Evolutionary conservation across 192 early-diverging fungal genomes (phyloP), one percentile per base, ranked within the genome.

Genomic region (Gonapodya sp.): DNA sequence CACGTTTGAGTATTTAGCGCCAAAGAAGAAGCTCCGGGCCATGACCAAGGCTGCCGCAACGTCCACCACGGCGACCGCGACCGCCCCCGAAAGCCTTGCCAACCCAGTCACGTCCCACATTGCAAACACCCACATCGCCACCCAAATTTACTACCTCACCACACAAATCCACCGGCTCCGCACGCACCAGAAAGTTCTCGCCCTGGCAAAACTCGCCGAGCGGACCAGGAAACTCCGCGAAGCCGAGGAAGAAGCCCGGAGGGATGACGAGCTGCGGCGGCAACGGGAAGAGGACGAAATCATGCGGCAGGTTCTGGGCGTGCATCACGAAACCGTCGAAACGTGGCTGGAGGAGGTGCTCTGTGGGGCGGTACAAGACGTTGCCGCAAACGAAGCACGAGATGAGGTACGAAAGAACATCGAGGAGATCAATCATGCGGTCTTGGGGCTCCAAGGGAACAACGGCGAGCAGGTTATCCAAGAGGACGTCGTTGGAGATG

Each of bases 301-400:
- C 31, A 91, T 90, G 75, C 82, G 88, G 31, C 88, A 89, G 78
- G 81, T 91, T 35, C 89, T 91, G 83, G 75, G 80, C 32, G 85
- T 91, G 32, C 87, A 91, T 79, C 86, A 88, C 72, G 88, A 90
- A 64, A 90, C 88, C 30, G 89, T 91, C 32, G 89, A 92, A 46
- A 86, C 85, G 34, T 91, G 84, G 64, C 79, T 92, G 73, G 89
- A 89, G 78, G 86, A 87, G 35, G 83, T 91, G 36, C 80, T 92
- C 18, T 73, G 64, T 1, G 84, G 80, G 0, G 78, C 81, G 8
- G 79, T 92, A 0, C 82, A 89, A 0, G 79, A 84, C 16, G 82
- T 84, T 1, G 83, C 87, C 0, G 81, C 84, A 30, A 32, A 83
- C 2, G 84, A 89, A 31, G 89, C 89, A 8, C 81, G 82, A 36